A percentile compares a stretch with the other conserved stretches of the same genome.
Conservation (phyloP, 2,329 filamentous ascomycete species). For the Aspergillus intermedius region DNA sequence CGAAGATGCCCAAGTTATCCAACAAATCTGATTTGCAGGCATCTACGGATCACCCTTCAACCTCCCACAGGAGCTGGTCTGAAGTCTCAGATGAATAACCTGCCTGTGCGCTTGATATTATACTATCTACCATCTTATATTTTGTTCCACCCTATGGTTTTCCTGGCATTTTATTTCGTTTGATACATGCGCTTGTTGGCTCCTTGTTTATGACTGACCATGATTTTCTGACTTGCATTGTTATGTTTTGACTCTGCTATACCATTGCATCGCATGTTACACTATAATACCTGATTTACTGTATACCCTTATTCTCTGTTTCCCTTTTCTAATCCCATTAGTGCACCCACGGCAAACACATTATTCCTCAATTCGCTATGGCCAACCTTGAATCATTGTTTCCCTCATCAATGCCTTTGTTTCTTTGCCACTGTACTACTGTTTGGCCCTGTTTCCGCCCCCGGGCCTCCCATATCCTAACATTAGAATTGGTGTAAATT, state of each 20-base stretch:
- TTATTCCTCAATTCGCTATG: neutral
- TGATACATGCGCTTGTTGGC: neutral
- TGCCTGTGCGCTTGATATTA: neutral
- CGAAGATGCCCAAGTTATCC: conserved; percentile 31
- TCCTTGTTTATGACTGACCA: conserved; percentile 16
- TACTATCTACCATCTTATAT: too few species aligned
- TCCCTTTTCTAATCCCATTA: neutral
- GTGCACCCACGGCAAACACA: neutral
- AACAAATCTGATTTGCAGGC: conserved; percentile 26
- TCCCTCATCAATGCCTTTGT: neutral
- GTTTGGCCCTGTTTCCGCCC: neutral
- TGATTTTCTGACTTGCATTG: conserved; percentile 16
- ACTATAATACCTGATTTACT: neutral
- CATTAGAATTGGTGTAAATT: conserved; percentile 29
- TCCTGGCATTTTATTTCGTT: neutral
- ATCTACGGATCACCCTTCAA: conserved; percentile 16
- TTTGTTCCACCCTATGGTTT: neutral
- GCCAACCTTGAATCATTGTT: conserved; percentile 5
- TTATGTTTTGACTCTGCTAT: conserved; percentile 15
- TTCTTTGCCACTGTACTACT: neutral
- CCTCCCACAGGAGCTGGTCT: conserved; percentile 21
- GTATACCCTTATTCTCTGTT: conserved; percentile 1
- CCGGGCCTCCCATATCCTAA: conserved; percentile 3
- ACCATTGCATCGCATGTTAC: conserved; percentile 7
- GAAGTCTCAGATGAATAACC: conserved; percentile 26